Evolutionary conservation across 805 yeast species (phyloP).

Genomic region (Saturnispora besseyi): DNA sequence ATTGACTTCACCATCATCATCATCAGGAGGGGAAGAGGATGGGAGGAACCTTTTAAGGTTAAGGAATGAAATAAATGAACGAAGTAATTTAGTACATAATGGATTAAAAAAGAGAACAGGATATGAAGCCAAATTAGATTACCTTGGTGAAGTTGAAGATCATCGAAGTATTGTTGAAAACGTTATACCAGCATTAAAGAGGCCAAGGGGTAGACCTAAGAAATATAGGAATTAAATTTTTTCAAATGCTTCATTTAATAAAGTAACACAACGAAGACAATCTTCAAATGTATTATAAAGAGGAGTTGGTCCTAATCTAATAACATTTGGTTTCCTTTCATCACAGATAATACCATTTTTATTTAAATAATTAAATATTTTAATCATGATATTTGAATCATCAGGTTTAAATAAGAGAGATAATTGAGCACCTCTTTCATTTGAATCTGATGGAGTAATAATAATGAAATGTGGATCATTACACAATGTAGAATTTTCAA

Average conservation of each 20-base stretch:
- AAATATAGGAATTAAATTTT: slow-evolving; percentile 1
- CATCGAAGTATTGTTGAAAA: slow-evolving; percentile 3
- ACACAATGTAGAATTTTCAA: slow-evolving; percentile 16
- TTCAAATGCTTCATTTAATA: slow-evolving; percentile 1
- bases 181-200: slow-evolving; percentile 9
- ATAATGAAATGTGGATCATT: slow-evolving; percentile 46
- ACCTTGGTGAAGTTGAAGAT: neutral
- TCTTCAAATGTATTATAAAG: slow-evolving; percentile 72
- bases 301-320: slow-evolving; percentile 81
- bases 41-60: neutral
- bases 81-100: neutral
- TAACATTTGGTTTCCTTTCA: slow-evolving; percentile 85
- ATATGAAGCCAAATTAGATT: neutral
- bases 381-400: slow-evolving; percentile 47
- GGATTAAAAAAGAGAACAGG: slow-evolving; percentile 4
- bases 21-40: neutral
- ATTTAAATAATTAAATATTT: slow-evolving; percentile 41
- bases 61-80: neutral
- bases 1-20: neutral
- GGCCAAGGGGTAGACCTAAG: slow-evolving; percentile 15
- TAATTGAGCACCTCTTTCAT: slow-evolving; percentile 72
- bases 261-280: slow-evolving; percentile 34
- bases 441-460: slow-evolving; percentile 56
- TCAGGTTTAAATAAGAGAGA: slow-evolving; percentile 60
- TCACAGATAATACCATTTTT: slow-evolving; percentile 67